Base-by-base conservation (phyloP, 2,329 filamentous ascomycete species). In the Neopestalotiopsis clavispora region DNA sequence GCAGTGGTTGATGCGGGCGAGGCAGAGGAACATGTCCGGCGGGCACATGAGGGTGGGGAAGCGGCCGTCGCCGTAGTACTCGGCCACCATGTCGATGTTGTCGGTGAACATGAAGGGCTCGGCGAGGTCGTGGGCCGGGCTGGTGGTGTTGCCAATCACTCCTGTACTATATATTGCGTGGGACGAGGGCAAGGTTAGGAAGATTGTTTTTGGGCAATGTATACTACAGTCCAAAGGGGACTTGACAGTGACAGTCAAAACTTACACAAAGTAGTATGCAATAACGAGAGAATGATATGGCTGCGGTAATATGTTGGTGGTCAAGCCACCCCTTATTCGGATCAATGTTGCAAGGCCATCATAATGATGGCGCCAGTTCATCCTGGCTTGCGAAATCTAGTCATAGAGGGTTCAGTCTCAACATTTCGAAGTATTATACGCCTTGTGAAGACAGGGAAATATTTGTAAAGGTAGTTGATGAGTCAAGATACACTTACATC, bases 111-210 rank as follows among this genome's bases (percentile, higher is more conserved):
- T 67, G 38, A 71, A 32, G 1, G 70, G 60, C 13, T 32, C 57
- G 6, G 73, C 63, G 57, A 67, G 72, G 65, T 79, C 72, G 20
- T 75, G 69, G 56, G 75, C 74, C 6, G 79, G 79, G 4, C 75
- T 77, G 9, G 78, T 77, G 2, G 79, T 78, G 69, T 80, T 78
- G 1, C 72, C 77, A 9, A 80, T 73, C 10, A 77, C 74, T 20
- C 76, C 74, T 34, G 75, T 63, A 56, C 78, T 79, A 28, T 28
- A 28, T 28, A 23, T 28, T 28, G 23, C 23, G 23, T 28, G 23
- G 49, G 28, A 13, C 7, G 20, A 28, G 23, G 23, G 23, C 23
- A 2, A 28, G 23, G 23, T 28, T 28, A 28, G 23, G 23, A 28
- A 28, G 23, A 28, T 28, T 28, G 23, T 28, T 28, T 28, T 28